Percentiles rank a stretch among this genome's conserved stretches.
Conservation (phyloP, 2,329 filamentous ascomycete genomes). For the Aureobasidium melanogenum region DNA sequence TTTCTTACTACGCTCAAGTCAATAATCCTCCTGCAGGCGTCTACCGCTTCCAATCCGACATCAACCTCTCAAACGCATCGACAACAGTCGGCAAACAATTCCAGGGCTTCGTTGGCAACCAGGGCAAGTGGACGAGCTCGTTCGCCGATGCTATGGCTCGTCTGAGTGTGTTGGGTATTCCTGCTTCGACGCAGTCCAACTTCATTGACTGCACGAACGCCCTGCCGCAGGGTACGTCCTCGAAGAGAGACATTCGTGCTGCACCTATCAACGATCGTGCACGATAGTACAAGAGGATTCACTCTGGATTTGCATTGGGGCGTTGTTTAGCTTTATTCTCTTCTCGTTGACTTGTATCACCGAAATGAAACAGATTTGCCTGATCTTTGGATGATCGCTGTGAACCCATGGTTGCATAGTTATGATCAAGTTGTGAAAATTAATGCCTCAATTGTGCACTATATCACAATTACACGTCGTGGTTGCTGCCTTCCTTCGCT, state of each 20-base stretch:
- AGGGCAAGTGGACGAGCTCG: conserved; percentile 23
- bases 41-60: conserved; percentile 25
- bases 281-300: background rate
- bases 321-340: background rate
- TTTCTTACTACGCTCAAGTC: conserved; percentile 36
- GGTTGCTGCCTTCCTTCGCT: background rate
- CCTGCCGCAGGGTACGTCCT: background rate
- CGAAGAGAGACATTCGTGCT: conserved; percentile 5
- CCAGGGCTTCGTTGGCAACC: conserved; percentile 25
- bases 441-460: background rate
- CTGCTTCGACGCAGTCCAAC: conserved; percentile 1
- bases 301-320: background rate
- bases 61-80: conserved; percentile 22
- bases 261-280: conserved; percentile 3
- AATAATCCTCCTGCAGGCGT: conserved; percentile 19
- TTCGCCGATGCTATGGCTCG: conserved; percentile 17
- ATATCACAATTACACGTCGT: background rate
- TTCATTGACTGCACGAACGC: conserved; percentile 18
- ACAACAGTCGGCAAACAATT: conserved; percentile 26
- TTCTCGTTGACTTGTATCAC: background rate
- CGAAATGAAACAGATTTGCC: background rate
- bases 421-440: background rate
- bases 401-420: background rate
- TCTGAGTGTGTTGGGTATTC: conserved; percentile 19
- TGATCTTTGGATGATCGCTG: too few species aligned